A percentile compares a stretch with the other conserved stretches of the same genome.
Conservation (phyloP, 177 flowering plant species). For the Vitis hybrid region DNA sequence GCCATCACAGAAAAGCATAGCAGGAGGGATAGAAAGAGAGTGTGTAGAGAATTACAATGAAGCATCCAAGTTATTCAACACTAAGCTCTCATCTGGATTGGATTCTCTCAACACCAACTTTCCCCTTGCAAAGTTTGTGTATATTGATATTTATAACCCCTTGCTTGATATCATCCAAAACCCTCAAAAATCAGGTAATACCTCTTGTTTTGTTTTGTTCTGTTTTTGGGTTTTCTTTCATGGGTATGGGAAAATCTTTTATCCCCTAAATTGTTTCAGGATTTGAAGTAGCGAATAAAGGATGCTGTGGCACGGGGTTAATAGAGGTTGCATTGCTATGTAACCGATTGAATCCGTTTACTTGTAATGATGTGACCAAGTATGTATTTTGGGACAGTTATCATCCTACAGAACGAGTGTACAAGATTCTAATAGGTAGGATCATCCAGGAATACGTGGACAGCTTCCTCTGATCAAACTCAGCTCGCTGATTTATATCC, state of each 20-base stretch:
- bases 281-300: constrained; percentile 31
- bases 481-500: too few species aligned
- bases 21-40: constrained; percentile 33
- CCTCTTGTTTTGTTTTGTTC: not conserved
- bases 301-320: constrained; percentile 61
- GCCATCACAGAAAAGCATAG: constrained; percentile 55
- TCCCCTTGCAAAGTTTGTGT: constrained; percentile 17
- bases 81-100: constrained; percentile 14
- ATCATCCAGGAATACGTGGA: constrained; percentile 13
- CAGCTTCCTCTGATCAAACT: too few species aligned
- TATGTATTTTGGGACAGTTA: constrained; percentile 62
- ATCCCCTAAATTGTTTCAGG: constrained; percentile 23
- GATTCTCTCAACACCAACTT: constrained; percentile 9
- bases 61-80: constrained; percentile 23
- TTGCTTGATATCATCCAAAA: constrained; percentile 26
- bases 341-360: constrained; percentile 9
- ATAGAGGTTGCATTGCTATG: constrained; percentile 42
- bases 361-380: constrained; percentile 32
- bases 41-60: constrained; percentile 24
- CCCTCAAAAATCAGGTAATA: constrained; percentile 45
- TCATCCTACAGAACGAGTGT: constrained; percentile 51
- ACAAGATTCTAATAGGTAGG: constrained; percentile 18
- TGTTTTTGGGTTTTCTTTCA: not conserved
- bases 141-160: constrained; percentile 24
- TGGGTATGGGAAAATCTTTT: not conserved